Base-by-base conservation (phyloP, 257 asterid species). In the Ilex aquifolium region DNA sequence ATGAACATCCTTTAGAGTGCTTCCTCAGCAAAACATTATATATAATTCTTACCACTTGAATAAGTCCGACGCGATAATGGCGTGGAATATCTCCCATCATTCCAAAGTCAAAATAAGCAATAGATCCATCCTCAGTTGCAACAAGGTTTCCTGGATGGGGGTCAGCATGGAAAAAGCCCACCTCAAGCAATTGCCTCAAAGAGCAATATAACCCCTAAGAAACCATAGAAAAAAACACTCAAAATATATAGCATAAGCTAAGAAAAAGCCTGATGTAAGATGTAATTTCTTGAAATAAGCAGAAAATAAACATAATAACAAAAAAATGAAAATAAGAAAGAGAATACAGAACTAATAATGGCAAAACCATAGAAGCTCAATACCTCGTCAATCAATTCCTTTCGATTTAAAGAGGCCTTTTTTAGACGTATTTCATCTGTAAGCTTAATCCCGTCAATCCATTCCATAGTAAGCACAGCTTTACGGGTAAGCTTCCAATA, bases 71-170 rank as follows among this genome's bases (percentile, higher is more conserved):
- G 52, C 99, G 96, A 65, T 87, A 89, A 77, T 92, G 99, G 62
- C 91, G 88, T 29, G 99, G 99, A 74, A 92, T 87, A 78, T 92
- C 83, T 54, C 99, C 99, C 99, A 89, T 92, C 99, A 92, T 92
- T 64, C 99, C 99, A 46, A 89, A 92, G 81, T 92, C 99, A 76
- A 92, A 92, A 75, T 92, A 92, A 73, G 96, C 99, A 79, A 92
- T 97, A 71, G 86, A 78, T 56, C 97, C 99, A 58, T 82, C 93
- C 73, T 66, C 74, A 55, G 92, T 85, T 52, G 97, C 97, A 52
- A 89, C 97, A 61, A 92, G 96, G 74, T 92, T 92, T 71, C 99
- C 99, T 62, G 97, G 99, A 68, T 92, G 99, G 71, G 99, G 99
- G 76, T 92, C 99, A 46, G 99, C 99, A 65, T 92, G 99, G 75